Percentiles rank a stretch among this genome's conserved stretches.
Evolutionary conservation across 163 green algal genomes (phyloP).

Genomic region (Volvox carteri): DNA sequence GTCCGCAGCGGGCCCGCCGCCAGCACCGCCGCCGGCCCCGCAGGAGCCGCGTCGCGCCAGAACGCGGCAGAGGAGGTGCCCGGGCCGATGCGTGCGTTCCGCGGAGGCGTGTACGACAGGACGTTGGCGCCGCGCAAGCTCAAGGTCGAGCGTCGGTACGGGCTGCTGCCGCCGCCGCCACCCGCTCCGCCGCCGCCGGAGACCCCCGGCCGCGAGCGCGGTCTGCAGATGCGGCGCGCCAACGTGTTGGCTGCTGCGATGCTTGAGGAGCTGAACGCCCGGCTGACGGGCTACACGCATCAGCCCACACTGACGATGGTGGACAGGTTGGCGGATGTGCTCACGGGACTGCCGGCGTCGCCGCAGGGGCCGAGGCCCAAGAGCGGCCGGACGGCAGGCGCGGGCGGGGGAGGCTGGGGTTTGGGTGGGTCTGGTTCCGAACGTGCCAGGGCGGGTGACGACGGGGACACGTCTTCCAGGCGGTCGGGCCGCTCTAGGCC

Average conservation of each 20-base stretch:
- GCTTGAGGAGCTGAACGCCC: conserved; percentile 25
- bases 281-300: conserved; percentile 1
- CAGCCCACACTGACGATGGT: not conserved
- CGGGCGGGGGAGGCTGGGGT: not conserved
- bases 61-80: not conserved
- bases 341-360: not conserved
- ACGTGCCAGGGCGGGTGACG: not conserved
- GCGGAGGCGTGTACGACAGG: conserved; percentile 51
- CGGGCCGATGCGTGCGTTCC: conserved; percentile 17
- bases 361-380: not conserved
- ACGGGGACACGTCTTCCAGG: not conserved
- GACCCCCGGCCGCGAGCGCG: not conserved
- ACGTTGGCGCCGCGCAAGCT: conserved; percentile 29
- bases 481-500: not conserved
- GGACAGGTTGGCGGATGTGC: conserved; percentile 46
- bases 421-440: not conserved
- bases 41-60: not conserved
- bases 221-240: not conserved
- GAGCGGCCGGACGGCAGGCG: not conserved
- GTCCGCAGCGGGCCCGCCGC: not conserved
- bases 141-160: conserved; percentile 48
- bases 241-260: conserved; percentile 36
- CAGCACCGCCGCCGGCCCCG: not conserved
- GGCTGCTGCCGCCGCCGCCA: conserved; percentile 13
- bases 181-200: not conserved